These are phyloP conservation scores for Sclerospora graminicola DNA, from an alignment of 352 stramenopile genomes.

Conservation along the genomic window DNA sequence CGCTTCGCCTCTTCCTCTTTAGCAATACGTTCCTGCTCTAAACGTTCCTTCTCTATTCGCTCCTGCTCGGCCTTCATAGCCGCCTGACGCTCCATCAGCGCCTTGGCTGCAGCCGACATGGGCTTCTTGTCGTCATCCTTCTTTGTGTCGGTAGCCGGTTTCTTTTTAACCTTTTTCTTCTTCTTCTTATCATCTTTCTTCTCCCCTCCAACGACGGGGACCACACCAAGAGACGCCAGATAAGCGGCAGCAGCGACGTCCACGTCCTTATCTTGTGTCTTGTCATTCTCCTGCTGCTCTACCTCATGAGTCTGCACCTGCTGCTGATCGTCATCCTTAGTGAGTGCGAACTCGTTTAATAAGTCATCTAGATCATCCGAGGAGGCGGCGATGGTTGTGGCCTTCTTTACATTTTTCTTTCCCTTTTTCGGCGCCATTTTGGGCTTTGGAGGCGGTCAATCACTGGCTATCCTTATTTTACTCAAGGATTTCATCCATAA, in stretches of 20 bases:
- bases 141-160: slow-evolving; percentile 40
- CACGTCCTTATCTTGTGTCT: slow-evolving; percentile 22
- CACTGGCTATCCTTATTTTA: slow-evolving; percentile 20
- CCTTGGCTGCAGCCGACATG: slow-evolving; percentile 57
- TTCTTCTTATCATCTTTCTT: slow-evolving; percentile 81
- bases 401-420: slow-evolving; percentile 65
- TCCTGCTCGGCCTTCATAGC: slow-evolving; percentile 68
- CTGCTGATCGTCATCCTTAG: slow-evolving; percentile 5
- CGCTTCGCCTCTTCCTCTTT: slow-evolving; percentile 58
- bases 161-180: slow-evolving; percentile 81
- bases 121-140: slow-evolving; percentile 67
- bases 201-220: slow-evolving; percentile 33
- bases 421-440: slow-evolving; percentile 75
- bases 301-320: slow-evolving; percentile 9
- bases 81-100: slow-evolving; percentile 63
- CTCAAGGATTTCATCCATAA: too few species aligned
- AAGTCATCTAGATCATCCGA: slow-evolving; percentile 63
- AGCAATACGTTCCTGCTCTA: slow-evolving; percentile 51
- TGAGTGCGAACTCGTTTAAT: slow-evolving; percentile 55
- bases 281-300: slow-evolving; percentile 4
- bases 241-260: slow-evolving; percentile 67
- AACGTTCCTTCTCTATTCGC: slow-evolving; percentile 40
- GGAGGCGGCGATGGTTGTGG: slow-evolving; percentile 10
- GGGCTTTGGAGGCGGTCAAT: slow-evolving; percentile 6
- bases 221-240: slow-evolving; percentile 63